phyloP scores from a whole-genome alignment of 805 yeast genomes.

The Grigorovia transvaalensis region DNA sequence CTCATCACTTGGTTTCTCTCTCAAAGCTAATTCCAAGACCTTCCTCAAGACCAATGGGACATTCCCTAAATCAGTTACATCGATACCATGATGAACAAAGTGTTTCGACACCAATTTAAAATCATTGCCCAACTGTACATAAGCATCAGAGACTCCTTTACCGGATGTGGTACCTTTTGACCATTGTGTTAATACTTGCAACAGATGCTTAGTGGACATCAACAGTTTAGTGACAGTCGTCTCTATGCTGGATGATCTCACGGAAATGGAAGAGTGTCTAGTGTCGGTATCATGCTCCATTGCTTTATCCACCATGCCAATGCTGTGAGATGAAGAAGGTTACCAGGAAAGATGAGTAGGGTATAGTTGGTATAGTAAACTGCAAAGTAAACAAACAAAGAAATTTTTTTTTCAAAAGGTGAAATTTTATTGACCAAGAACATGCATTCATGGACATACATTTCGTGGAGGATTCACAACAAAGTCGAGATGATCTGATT shows the following conservation, averaged over 20 bases:
- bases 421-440: too few species aligned
- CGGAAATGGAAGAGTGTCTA: slow-evolving; percentile 9
- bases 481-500: background rate
- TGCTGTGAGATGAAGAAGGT: background rate
- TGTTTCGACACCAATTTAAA: slow-evolving; percentile 79
- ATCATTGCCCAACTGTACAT: slow-evolving; percentile 88
- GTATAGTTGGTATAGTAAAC: too few species aligned
- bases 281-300: slow-evolving; percentile 1
- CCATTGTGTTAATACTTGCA: slow-evolving; percentile 88
- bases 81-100: slow-evolving; percentile 68
- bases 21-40: slow-evolving; percentile 75
- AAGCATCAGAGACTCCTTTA: slow-evolving; percentile 76
- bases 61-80: slow-evolving; percentile 75
- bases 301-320: slow-evolving; percentile 1
- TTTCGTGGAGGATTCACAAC: background rate
- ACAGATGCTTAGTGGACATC: slow-evolving; percentile 77
- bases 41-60: slow-evolving; percentile 75
- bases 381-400: too few species aligned
- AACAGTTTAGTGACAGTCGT: slow-evolving; percentile 68
- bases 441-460: background rate
- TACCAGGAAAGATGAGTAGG: too few species aligned
- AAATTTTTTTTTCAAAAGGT: too few species aligned
- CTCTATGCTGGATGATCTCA: slow-evolving; percentile 42
- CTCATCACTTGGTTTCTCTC: slow-evolving; percentile 76
- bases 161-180: slow-evolving; percentile 72